A percentile compares a stretch with the other conserved stretches of the same genome.
These are phyloP conservation scores for Naganishia friedmannii DNA, from an alignment of 768 basidiomycete species.

Conservation along the genomic window DNA sequence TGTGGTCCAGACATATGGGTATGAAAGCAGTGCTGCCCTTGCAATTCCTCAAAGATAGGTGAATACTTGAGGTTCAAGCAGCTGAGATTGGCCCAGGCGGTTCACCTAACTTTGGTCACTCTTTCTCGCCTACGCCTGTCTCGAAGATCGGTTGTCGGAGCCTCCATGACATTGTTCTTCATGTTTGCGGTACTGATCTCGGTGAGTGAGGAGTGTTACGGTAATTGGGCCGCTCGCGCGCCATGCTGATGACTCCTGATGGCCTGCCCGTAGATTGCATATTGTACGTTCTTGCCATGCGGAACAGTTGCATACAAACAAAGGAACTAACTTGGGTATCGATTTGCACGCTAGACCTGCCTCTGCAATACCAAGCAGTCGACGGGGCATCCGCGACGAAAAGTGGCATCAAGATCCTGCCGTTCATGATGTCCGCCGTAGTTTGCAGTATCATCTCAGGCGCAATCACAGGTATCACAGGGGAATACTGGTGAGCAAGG, in stretches of 20 bases:
- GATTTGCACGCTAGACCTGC: conserved; percentile 39
- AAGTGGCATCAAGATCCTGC: conserved; percentile 50
- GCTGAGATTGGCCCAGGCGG: not conserved
- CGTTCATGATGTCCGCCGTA: conserved; percentile 49
- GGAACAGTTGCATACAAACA: not conserved
- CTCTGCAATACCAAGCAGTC: conserved; percentile 40
- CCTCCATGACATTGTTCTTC: conserved; percentile 23
- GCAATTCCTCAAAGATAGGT: conserved; percentile 47
- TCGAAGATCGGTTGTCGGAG: conserved; percentile 39
- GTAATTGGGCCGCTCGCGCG: not conserved
- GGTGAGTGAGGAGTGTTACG: not conserved
- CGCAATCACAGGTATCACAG: conserved; percentile 43
- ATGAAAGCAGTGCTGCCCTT: conserved; percentile 54
- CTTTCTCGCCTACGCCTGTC: not conserved
- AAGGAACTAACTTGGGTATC: not conserved
- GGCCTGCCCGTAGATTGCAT: not conserved
- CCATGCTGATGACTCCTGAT: not conserved
- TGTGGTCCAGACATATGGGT: conserved; percentile 52
- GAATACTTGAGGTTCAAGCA: not conserved
- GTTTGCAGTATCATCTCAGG: conserved; percentile 46
- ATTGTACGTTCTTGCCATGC: not conserved
- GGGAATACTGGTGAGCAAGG: conserved; percentile 48
- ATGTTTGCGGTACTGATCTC: conserved; percentile 23
- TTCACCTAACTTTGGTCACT: not conserved
- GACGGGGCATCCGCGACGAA: conserved; percentile 45